Evolutionary conservation across 345 rosid genomes (phyloP).

Genomic region (Barbarea vulgaris): DNA sequence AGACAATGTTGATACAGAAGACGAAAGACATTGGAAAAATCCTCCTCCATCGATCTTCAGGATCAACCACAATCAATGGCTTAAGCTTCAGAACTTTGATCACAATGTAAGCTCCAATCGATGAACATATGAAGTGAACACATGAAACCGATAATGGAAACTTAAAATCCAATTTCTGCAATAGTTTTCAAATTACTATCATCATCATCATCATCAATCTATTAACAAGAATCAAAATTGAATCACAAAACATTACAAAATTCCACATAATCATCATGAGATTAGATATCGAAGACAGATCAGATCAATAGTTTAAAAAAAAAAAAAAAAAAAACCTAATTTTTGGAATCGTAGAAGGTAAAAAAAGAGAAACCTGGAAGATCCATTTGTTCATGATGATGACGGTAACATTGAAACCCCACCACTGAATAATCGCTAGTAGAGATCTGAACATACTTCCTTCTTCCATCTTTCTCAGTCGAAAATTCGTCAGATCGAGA

Average conservation of each 20-base stretch:
- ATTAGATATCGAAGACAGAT: conserved; percentile 1
- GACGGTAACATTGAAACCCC: conserved; percentile 93
- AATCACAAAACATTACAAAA: neutral
- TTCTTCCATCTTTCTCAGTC: conserved; percentile 66
- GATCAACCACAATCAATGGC: conserved; percentile 79
- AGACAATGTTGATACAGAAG: conserved; percentile 92
- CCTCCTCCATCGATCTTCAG: conserved; percentile 97
- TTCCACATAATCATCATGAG: neutral
- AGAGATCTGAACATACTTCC: conserved; percentile 84
- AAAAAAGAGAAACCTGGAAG: conserved; percentile 80
- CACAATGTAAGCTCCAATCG: conserved; percentile 87
- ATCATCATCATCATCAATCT: neutral
- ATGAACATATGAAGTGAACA: conserved; percentile 94
- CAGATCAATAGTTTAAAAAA: conserved; percentile 12
- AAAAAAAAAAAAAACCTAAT: neutral
- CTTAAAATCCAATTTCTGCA: conserved; percentile 96
- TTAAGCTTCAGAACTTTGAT: conserved; percentile 92
- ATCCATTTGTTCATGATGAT: conserved; percentile 99
- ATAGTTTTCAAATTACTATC: neutral
- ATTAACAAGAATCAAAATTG: neutral
- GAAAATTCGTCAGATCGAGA: conserved; percentile 22
- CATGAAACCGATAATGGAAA: conserved; percentile 93
- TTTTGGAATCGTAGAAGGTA: neutral
- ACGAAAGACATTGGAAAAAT: conserved; percentile 99
- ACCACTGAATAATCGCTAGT: conserved; percentile 94